A percentile compares a stretch with the other conserved stretches of the same genome.
Conservation (phyloP, 1,284 basidiomycete species). For the Ganoderma lingzhi region DNA sequence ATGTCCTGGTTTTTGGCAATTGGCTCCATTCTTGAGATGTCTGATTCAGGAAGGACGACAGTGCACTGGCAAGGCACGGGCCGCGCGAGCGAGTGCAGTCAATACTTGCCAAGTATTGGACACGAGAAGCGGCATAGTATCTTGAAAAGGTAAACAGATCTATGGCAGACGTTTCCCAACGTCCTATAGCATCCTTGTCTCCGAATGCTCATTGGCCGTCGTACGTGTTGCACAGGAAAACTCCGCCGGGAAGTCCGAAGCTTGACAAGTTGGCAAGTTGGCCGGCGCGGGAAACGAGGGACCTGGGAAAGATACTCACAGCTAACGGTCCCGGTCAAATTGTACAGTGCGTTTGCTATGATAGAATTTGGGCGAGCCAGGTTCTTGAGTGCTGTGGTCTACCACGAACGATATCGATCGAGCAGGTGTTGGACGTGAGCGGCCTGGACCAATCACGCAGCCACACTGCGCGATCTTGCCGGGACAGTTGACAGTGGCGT, state of each 20-base stretch:
- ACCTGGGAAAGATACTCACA: background rate
- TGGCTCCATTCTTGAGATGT: background rate
- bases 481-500: background rate
- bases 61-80: background rate
- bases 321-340: background rate
- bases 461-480: background rate
- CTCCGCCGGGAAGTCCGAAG: background rate
- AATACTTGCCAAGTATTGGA: too few species aligned
- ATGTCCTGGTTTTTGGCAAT: background rate
- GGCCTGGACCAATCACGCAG: background rate
- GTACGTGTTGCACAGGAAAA: background rate
- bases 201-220: background rate
- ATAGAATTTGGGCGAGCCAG: background rate
- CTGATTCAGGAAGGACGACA: background rate
- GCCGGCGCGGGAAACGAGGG: background rate
- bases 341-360: background rate
- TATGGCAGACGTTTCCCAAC: background rate
- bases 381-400: background rate
- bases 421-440: background rate
- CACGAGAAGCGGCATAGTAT: too few species aligned
- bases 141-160: background rate
- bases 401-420: background rate
- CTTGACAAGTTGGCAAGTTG: background rate
- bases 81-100: too few species aligned
- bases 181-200: background rate